Evolutionary conservation across 2,329 filamentous ascomycete species (phyloP).

Genomic region (Thyridium curvatum): DNA sequence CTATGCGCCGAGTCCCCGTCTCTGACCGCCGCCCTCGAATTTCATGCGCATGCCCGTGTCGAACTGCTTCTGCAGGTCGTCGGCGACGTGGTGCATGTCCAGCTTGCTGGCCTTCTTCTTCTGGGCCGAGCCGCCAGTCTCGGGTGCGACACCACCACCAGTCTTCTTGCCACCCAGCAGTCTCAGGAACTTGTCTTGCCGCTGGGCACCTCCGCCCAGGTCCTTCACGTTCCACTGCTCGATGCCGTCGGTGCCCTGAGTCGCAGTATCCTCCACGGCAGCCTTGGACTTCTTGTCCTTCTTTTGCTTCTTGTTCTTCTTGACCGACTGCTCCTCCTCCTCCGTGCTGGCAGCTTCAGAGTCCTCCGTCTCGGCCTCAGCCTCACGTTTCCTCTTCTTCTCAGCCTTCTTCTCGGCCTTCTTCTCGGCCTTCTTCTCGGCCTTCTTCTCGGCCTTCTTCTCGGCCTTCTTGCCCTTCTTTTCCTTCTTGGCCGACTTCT

Average conservation of each 20-base stretch:
- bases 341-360: constrained; percentile 1
- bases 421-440: not conserved
- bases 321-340: constrained; percentile 2
- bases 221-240: constrained; percentile 48
- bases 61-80: constrained; percentile 51
- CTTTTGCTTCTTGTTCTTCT: constrained; percentile 9
- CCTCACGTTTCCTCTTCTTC: too few species aligned
- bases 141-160: constrained; percentile 16
- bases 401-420: not conserved
- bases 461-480: constrained; percentile 5
- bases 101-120: constrained; percentile 16
- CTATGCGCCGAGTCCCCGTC: constrained; percentile 46
- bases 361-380: constrained; percentile 1
- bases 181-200: constrained; percentile 51
- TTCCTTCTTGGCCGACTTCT: constrained; percentile 5
- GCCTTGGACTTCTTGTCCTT: constrained; percentile 17
- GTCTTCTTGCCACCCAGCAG: constrained; percentile 48
- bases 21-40: constrained; percentile 40
- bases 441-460: constrained; percentile 1
- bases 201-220: constrained; percentile 41
- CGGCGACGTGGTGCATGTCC: constrained; percentile 33
- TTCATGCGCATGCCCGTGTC: constrained; percentile 51
- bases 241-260: constrained; percentile 8
- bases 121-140: constrained; percentile 1
- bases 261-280: constrained; percentile 14